Percentiles rank a stretch among this genome's conserved stretches.
Evolutionary conservation across 2,329 filamentous ascomycete genomes (phyloP).

Genomic region (Ophiostoma ulmi): DNA sequence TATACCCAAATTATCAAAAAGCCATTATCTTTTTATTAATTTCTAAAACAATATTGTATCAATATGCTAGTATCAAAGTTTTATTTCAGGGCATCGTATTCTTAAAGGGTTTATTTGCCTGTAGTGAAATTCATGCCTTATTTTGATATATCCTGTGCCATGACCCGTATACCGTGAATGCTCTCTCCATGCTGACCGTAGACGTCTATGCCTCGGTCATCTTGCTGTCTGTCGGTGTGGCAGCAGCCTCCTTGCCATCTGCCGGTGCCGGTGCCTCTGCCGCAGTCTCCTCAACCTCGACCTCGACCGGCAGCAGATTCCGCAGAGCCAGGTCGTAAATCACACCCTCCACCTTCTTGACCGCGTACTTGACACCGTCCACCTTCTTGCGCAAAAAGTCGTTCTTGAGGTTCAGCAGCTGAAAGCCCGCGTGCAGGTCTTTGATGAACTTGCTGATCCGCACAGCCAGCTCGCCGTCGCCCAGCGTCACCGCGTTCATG

Average conservation of each 20-base stretch:
- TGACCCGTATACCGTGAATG: background rate
- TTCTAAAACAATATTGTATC: no score
- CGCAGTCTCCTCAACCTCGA: slow-evolving; percentile 21
- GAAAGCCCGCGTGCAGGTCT: slow-evolving; percentile 91
- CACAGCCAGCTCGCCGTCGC: slow-evolving; percentile 78
- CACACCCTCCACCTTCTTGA: slow-evolving; percentile 97
- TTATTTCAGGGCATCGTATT: background rate
- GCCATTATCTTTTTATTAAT: background rate
- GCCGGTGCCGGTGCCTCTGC: background rate
- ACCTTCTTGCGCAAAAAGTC: slow-evolving; percentile 81
- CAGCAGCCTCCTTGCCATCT: no score
- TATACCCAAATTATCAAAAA: background rate
- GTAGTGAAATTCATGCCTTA: background rate
- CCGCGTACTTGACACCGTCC: slow-evolving; percentile 92
- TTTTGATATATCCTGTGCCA: background rate
- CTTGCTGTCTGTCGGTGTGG: slow-evolving; percentile 5
- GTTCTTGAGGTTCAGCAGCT: slow-evolving; percentile 96
- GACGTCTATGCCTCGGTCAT: slow-evolving; percentile 8
- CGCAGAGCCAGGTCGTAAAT: slow-evolving; percentile 91
- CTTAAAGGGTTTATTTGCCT: background rate
- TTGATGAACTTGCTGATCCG: slow-evolving; percentile 91
- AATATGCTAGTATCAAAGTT: background rate
- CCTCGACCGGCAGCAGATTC: slow-evolving; percentile 60
- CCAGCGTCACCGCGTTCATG: slow-evolving; percentile 88
- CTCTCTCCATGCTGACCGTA: background rate